Base-by-base conservation (phyloP, 257 asterid genomes). In the Ballota nigra region DNA sequence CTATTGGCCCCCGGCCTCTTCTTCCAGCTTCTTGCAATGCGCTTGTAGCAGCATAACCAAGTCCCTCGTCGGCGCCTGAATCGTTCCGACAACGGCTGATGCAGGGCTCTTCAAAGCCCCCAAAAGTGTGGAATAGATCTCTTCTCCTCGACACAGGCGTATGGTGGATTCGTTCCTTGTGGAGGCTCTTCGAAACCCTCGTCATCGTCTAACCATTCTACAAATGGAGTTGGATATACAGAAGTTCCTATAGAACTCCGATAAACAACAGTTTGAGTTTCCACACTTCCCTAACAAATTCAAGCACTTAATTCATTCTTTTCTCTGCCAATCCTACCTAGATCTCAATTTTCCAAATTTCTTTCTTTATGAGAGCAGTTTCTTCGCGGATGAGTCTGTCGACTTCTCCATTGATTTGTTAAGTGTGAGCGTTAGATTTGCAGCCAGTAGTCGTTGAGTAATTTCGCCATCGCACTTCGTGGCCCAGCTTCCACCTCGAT, bases 181-280 rank as follows among this genome's bases (percentile, higher is more conserved):
- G 56, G 99, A 95, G 86, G 99, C 99, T 18, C 99, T 95, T 71
- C 99, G 92, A 70, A 91, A 88, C 86, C 96, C 98, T 76, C 97
- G 99, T 68, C 99, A 94, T 82, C 98, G 99, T 61, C 70, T 94
- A 45, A 91, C 98, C 20, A 88, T 94, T 86, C 80, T 94, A 57
- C 92, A 93, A 33, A 94, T 94, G 99, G 99, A 95, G 68, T 94
- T 95, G 2, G 94, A 92, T 51, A 51, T 89, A 52, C 95, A 92
- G 80, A 92, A 89, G 83, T 88, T 92, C 79, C 73, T 95, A 84
- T 90, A 81, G 82, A 92, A 80, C 75, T 69, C 87, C 22, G 87
- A 80, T 24, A 22, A 69, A 18, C 92, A 82, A 51, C 92, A 89
- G 75, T 88, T 95, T 78, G 99, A 92, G 82, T 95, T 95, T 75